Base-by-base conservation (phyloP, 805 yeast species). In the Priceomyces castillae region DNA sequence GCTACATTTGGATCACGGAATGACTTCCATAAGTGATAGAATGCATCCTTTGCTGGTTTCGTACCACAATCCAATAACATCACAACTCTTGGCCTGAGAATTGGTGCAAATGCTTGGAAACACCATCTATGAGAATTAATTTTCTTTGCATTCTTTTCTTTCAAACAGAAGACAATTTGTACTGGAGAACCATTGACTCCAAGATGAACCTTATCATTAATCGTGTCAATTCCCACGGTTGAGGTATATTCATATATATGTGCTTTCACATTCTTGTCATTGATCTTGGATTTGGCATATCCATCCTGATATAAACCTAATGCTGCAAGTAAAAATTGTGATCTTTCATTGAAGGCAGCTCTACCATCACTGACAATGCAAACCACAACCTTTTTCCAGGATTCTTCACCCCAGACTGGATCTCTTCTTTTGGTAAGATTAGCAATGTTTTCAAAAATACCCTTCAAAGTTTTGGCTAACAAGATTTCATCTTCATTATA, bases 51-150 rank as follows among this genome's bases (percentile, higher is more conserved):
- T 3, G 86, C 79, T 2, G 98, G 97, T 61, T 84, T 84, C 1
- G 99, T 92, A 56, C 99, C 99, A 17, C 96, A 96, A 66, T 94
- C 98, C 41, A 94, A 69, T 42, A 92, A 70, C 48, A 88, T 82
- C 20, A 94, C 86, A 19, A 90, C 85, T 40, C 81, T 82, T 3
- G 99, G 98, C 41, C 85, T 75, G 42, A 92, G 67, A 23, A 85
- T 73, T 26, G 90, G 86, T 11, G 90, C 87, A 69, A 92, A 88
- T 1, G 96, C 95, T 63, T 92, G 94, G 65, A 92, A 82, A 23
- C 95, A 90, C 99, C 99, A 92, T 54, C 97, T 77, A 66, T 92
- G 99, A 2, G 97, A 89, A 64, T 92, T 92, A 62, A 92, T 92
- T 58, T 92, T 92, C 59, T 86, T 82, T 52, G 85, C 81, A 62